These are phyloP conservation scores for Coemansia sp. DNA, from an alignment of 192 early-diverging fungal species.

Conservation along the genomic window DNA sequence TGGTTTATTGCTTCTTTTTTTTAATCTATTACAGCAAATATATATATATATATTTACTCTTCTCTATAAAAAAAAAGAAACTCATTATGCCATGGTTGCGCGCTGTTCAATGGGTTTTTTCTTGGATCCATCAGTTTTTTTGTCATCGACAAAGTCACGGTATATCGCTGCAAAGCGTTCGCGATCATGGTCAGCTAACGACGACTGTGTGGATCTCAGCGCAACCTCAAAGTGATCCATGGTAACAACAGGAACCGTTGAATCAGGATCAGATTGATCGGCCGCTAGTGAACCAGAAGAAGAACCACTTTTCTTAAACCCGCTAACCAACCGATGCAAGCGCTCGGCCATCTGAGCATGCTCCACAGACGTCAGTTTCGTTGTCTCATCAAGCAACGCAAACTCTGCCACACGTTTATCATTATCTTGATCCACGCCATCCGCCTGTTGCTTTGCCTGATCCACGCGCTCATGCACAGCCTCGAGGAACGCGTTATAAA, in stretches of 20 bases:
- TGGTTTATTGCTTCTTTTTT: not conserved
- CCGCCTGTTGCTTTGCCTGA: conserved; percentile 29
- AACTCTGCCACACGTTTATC: conserved; percentile 11
- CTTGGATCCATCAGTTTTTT: conserved; percentile 26
- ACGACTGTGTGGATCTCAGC: conserved; percentile 26
- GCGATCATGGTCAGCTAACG: conserved; percentile 30
- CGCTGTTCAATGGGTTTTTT: conserved; percentile 38
- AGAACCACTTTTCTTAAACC: not conserved
- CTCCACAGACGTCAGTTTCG: conserved; percentile 16
- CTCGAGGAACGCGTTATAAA: conserved; percentile 91
- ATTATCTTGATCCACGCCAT: not conserved
- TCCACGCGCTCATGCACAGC: conserved; percentile 72
- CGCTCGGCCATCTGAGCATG: conserved; percentile 26
- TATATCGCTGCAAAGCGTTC: conserved; percentile 41
- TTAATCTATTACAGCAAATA: not conserved
- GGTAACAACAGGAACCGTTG: conserved; percentile 21
- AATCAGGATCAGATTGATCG: not conserved
- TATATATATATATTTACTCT: not conserved
- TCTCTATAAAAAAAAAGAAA: not conserved
- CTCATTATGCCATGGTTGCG: conserved; percentile 44
- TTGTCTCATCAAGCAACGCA: not conserved
- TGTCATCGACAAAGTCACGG: conserved; percentile 51
- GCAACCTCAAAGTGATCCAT: conserved; percentile 35
- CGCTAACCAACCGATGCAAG: conserved; percentile 11
- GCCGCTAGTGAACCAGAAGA: not conserved